Conservation (phyloP, 345 rosid genomes). For the Dovyalis caffra region DNA sequence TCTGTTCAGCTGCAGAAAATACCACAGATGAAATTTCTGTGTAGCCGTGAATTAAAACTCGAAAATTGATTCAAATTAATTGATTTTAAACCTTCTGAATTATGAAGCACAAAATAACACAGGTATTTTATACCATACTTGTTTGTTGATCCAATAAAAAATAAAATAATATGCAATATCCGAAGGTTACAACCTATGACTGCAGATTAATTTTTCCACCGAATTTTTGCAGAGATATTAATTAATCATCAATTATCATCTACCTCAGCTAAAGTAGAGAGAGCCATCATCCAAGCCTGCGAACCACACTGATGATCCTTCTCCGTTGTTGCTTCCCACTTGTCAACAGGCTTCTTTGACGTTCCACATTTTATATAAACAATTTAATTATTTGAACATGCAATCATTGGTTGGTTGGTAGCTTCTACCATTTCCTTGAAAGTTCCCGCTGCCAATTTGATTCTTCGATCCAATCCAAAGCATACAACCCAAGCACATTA, state of each 20-base stretch:
- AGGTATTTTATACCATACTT: too few species aligned
- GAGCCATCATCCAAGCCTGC: conserved; percentile 53
- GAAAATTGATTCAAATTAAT: too few species aligned
- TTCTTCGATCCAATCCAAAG: conserved; percentile 59
- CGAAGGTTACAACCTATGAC: not conserved
- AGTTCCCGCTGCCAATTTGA: conserved; percentile 51
- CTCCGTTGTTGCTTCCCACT: conserved; percentile 48
- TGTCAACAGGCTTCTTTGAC: conserved; percentile 52
- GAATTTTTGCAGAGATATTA: not conserved
- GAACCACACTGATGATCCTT: conserved; percentile 45
- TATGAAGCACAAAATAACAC: too few species aligned
- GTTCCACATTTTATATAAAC: conserved; percentile 63
- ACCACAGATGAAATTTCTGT: too few species aligned
- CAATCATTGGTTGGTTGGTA: conserved; percentile 49
- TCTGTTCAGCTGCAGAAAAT: too few species aligned
- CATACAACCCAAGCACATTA: conserved; percentile 58
- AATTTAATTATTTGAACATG: conserved; percentile 60
- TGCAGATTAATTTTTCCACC: not conserved
- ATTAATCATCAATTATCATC: conserved; percentile 19
- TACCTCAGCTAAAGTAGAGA: conserved; percentile 47
- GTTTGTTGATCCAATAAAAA: too few species aligned
- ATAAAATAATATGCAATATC: too few species aligned
- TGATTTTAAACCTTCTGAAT: too few species aligned
- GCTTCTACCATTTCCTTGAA: conserved; percentile 69
- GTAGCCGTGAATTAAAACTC: too few species aligned